These are phyloP conservation scores for Lunularia cruciata DNA, from an alignment of 225 moss, liverwort and hornwort species.

Conservation along the genomic window DNA sequence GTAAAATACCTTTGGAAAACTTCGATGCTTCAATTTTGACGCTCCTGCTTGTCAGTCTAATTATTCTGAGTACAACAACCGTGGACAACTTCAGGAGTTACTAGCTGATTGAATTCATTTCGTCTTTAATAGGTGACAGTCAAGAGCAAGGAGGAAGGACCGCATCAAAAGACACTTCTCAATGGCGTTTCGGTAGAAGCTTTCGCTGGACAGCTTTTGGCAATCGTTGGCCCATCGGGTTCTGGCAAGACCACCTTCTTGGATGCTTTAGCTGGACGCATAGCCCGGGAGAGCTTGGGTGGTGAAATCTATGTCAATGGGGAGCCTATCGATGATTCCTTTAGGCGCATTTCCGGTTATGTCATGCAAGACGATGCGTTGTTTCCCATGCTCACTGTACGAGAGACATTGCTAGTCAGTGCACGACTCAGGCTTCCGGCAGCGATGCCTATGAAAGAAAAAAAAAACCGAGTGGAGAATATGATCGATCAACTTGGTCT, in stretches of 20 bases:
- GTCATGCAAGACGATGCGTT: slow-evolving; percentile 52
- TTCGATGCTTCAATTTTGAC: too few relatives aligned
- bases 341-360: slow-evolving; percentile 41
- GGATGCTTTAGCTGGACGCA: slow-evolving; percentile 44
- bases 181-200: slow-evolving; percentile 38
- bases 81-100: too few relatives aligned
- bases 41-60: too few relatives aligned
- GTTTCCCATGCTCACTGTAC: slow-evolving; percentile 45
- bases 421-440: slow-evolving; percentile 36
- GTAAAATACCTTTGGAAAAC: too few relatives aligned
- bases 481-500: slow-evolving; percentile 46
- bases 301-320: slow-evolving; percentile 33
- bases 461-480: slow-evolving; percentile 36
- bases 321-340: slow-evolving; percentile 33
- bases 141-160: slow-evolving; percentile 11
- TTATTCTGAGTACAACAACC: too few relatives aligned
- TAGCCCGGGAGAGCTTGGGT: slow-evolving; percentile 33
- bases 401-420: slow-evolving; percentile 42
- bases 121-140: slow-evolving; percentile 14
- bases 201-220: slow-evolving; percentile 34
- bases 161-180: slow-evolving; percentile 23
- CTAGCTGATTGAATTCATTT: too few relatives aligned
- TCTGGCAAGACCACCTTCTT: slow-evolving; percentile 42
- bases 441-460: slow-evolving; percentile 29
- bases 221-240: slow-evolving; percentile 44